Percentiles rank a stretch among this genome's conserved stretches.
These are phyloP conservation scores for Insectozyma bohioensis DNA, from an alignment of 1,139 yeast genomes.

Conservation along the genomic window DNA sequence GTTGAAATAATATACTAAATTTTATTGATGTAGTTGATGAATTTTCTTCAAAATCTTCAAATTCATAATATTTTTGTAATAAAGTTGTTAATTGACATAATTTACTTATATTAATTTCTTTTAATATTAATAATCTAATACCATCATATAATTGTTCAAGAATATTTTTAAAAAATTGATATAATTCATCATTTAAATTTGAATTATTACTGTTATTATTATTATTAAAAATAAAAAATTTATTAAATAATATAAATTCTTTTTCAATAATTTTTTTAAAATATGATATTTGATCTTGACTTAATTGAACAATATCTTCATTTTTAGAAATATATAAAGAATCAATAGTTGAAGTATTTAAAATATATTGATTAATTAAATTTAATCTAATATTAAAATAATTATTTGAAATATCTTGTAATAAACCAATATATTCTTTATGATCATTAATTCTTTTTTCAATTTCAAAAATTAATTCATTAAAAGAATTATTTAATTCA, in stretches of 20 bases:
- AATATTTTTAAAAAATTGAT: slow-evolving; percentile 57
- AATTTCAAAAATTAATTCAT: slow-evolving; percentile 49
- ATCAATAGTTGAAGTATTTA: slow-evolving; percentile 20
- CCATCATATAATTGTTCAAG: slow-evolving; percentile 78
- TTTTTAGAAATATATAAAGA: slow-evolving; percentile 14
- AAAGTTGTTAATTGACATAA: slow-evolving; percentile 77
- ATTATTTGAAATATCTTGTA: slow-evolving; percentile 61
- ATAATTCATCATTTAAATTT: slow-evolving; percentile 32
- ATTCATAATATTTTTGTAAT: slow-evolving; percentile 66
- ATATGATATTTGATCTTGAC: slow-evolving; percentile 60
- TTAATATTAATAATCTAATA: slow-evolving; percentile 61
- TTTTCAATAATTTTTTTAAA: slow-evolving; percentile 58
- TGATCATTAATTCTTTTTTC: slow-evolving; percentile 45
- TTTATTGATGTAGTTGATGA: slow-evolving; percentile 28
- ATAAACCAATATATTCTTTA: slow-evolving; percentile 64
- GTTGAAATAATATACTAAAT: slow-evolving; percentile 62
- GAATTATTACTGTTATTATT: slow-evolving; percentile 6
- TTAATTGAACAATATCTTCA: slow-evolving; percentile 46
- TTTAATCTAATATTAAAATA: slow-evolving; percentile 59
- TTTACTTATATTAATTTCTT: slow-evolving; percentile 63
- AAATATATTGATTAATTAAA: slow-evolving; percentile 43
- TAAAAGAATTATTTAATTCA: slow-evolving; percentile 17
- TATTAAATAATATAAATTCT: slow-evolving; percentile 59
- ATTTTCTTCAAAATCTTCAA: slow-evolving; percentile 31
- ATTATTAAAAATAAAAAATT: slow-evolving; percentile 40